Evolutionary conservation across 352 stramenopile genomes (phyloP), one percentile per base, ranked within the genome.

Genomic region (Phytophthora sp.): DNA sequence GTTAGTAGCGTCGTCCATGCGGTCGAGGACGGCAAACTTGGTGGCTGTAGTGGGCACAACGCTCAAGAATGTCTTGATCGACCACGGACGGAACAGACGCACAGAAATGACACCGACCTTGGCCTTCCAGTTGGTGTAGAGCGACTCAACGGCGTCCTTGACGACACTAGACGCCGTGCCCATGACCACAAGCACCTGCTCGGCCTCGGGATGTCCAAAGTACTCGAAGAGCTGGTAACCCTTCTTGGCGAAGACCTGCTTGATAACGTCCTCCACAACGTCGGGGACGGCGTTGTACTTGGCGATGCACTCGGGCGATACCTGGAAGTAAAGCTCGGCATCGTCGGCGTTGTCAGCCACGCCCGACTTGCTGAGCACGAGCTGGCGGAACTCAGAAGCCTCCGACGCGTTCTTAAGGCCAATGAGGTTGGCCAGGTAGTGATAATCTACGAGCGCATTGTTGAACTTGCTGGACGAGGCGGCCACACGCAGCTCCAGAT

Each of bases 181-280:
- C 90, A 97, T 98, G 57, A 94, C 86, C 24, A 98, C 81, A 7
- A 98, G 82, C 23, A 97, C 89, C 62, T 96, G 79, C 55, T 91
- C 84, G 16, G 93, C 92, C 65, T 89, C 57, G 8, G 81, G 77
- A 57, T 94, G 87, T 33, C 92, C 93, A 60, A 87, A 84, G 68
- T 97, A 98, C 80, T 98, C 92, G 65, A 98, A 96, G 52, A 95
- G 74, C 41, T 93, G 79, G 77, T 98, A 98, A 35, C 88, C 87
- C 42, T 94, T 94, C 42, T 80, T 68, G 16, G 68, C 68, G 31
- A 87, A 84, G 33, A 97, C 89, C 68, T 97, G 80, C 23, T 76
- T 62, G 56, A 97, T 86, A 24, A 95, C 84, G 42, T 94, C 63
- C 50, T 95, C 73, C 41, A 98, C 81, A 20, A 95, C 72, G 0